Evolutionary conservation across 345 rosid species (phyloP), one percentile per base, ranked within the genome.

Genomic region (Corymbia maculata): DNA sequence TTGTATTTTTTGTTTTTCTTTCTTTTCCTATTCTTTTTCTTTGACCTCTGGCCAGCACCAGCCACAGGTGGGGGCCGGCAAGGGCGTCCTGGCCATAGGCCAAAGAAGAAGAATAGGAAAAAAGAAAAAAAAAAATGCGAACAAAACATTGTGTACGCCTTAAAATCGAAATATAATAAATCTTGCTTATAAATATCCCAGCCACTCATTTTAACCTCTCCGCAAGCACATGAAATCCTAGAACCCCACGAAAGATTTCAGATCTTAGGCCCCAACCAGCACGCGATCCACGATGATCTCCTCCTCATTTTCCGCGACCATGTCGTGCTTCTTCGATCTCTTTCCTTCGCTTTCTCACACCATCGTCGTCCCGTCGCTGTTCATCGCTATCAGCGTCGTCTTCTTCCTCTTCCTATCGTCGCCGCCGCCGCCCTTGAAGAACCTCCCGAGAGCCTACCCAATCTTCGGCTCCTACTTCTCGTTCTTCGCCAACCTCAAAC

Each of bases 401-500:
- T 2, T 57, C 64, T 8, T 53, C 44, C 53, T 53, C 87, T 51
- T 42, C 8, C 16, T 8, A 12, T 53, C 26, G 3, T 53, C n/a
- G 4, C 51, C 52, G 47, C 79, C 4, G 49, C 79, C 51, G 26
- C 59, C 88, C 51, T 11, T 61, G 3, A n/a, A 15, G 55, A 50
- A 86, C 19, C 75, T 89, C 53, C 92, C 94, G 61, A 91, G 92
- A 61, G 89, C 93, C 11, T 93, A 93, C 85, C 96, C 96, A 0
- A 24, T 94, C 45, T 88, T 95, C 52, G 96, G 95, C 32, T 92
- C 92, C 80, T 79, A 85, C 85, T 87, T 94, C 9, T 88, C 88
- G 4, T 1, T 89, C 14, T 59, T 84, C 32, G 47, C 87, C 32
- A 93, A 94, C 88, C 88, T 84, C 26, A 86, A 88, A 64, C 91